Conservation (phyloP, 257 asterid genomes). For the Ilex aquifolium region DNA sequence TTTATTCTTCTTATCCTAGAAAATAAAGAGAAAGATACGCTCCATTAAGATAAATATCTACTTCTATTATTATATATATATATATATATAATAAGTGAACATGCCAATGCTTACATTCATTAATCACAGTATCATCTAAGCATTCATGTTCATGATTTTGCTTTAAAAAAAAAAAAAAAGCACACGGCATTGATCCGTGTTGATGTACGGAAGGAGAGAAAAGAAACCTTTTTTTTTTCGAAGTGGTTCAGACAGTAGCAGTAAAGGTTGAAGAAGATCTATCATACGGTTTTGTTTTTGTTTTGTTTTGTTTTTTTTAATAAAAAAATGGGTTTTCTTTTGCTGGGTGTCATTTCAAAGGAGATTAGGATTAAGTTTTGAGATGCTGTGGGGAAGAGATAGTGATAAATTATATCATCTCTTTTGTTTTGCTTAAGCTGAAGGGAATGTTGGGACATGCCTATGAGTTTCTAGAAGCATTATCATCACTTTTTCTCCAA, state of each 20-base stretch:
- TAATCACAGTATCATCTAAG: too few species aligned
- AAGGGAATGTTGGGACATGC: conserved; percentile 26
- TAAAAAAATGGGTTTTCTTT: background rate
- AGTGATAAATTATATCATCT: conserved; percentile 8
- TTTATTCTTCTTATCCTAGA: too few species aligned
- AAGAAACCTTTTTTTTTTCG: conserved; percentile 11
- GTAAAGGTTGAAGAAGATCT: conserved; percentile 15
- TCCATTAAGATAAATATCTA: too few species aligned
- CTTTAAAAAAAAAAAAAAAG: background rate
- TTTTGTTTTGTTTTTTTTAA: conserved; percentile 1
- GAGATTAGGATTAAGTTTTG: conserved; percentile 35
- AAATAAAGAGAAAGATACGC: too few species aligned
- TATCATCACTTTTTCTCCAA: background rate
- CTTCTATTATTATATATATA: too few species aligned
- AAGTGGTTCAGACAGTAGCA: conserved; percentile 13
- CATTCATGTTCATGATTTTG: too few species aligned
- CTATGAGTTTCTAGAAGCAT: conserved; percentile 42
- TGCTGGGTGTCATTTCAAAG: conserved; percentile 9
- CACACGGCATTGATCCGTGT: conserved; percentile 11
- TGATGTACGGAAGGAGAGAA: conserved; percentile 12
- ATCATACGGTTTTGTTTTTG: conserved; percentile 1
- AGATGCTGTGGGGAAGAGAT: conserved; percentile 13
- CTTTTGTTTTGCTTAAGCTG: conserved; percentile 28
- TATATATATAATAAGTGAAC: too few species aligned
- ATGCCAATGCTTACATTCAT: too few species aligned